Percentiles rank a stretch among this genome's conserved stretches.
Evolutionary conservation across 2,329 filamentous ascomycete species (phyloP).

Genomic region (Beauveria sp.): DNA sequence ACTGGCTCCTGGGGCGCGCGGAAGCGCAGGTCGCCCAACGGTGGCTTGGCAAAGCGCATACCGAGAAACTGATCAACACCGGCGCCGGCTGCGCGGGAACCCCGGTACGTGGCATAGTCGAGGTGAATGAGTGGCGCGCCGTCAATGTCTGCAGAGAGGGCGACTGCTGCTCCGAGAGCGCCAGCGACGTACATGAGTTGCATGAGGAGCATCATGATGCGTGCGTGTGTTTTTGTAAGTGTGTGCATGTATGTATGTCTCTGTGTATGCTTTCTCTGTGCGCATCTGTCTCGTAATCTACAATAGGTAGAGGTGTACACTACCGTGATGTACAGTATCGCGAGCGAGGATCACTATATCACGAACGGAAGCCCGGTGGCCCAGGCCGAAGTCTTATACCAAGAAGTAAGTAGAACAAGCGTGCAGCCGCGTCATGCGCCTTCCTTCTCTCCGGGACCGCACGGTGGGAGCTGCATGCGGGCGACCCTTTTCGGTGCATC

Average conservation of each 20-base stretch:
- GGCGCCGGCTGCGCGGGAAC: constrained; percentile 25
- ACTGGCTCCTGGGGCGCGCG: constrained; percentile 39
- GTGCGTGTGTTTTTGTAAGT: background rate
- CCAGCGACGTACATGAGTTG: background rate
- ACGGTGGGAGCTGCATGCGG: no score
- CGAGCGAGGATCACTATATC: background rate
- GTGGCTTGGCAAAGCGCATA: constrained; percentile 45
- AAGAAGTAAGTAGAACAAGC: background rate
- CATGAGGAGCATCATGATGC: background rate
- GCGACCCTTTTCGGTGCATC: no score
- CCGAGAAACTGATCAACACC: constrained; percentile 40
- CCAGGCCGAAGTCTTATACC: background rate
- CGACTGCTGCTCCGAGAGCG: background rate
- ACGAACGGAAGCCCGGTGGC: background rate
- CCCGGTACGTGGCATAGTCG: constrained; percentile 38
- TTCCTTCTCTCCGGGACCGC: no score
- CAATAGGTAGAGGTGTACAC: background rate
- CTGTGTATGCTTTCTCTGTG: background rate
- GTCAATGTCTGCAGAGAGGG: background rate
- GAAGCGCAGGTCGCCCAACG: constrained; percentile 42
- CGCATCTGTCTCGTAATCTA: background rate
- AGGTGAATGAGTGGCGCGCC: constrained; percentile 26
- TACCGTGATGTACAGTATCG: background rate
- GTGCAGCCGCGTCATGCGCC: no score
- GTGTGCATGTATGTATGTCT: background rate